phyloP scores from a whole-genome alignment of 1,284 basidiomycete genomes.

The Fomitopsis betulina region DNA sequence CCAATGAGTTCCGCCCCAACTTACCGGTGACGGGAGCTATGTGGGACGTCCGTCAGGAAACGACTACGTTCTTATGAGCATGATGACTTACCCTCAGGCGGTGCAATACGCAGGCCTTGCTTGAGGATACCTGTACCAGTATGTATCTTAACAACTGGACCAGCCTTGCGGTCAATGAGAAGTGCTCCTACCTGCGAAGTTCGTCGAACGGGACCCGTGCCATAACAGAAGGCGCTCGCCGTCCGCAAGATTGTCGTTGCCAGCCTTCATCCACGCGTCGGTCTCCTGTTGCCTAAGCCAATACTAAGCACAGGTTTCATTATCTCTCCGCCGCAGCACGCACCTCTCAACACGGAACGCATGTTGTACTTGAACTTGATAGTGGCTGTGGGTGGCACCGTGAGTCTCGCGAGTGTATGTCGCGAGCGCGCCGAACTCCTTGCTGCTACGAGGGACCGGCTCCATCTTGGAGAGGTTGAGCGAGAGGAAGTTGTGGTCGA shows the following conservation, averaged over 20 bases:
- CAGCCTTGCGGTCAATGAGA: background rate
- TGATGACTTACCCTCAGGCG: slow-evolving; percentile 48
- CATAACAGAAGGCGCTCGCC: slow-evolving; percentile 59
- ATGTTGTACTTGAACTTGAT: slow-evolving; percentile 39
- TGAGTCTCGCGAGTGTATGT: slow-evolving; percentile 53
- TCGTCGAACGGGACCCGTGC: slow-evolving; percentile 64
- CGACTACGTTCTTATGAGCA: too few species aligned
- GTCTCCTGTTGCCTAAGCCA: slow-evolving; percentile 41
- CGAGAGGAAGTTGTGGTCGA: slow-evolving; percentile 55
- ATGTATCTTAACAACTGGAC: background rate
- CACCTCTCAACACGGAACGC: slow-evolving; percentile 58
- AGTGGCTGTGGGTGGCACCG: slow-evolving; percentile 46
- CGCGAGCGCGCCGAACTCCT: slow-evolving; percentile 48
- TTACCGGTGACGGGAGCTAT: slow-evolving; percentile 46
- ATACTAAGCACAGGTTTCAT: background rate
- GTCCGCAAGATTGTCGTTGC: slow-evolving; percentile 38
- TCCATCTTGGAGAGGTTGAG: slow-evolving; percentile 51
- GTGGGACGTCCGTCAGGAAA: background rate
- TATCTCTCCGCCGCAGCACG: background rate
- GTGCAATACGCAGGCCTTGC: slow-evolving; percentile 65
- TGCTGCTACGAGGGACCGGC: slow-evolving; percentile 36
- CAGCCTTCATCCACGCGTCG: slow-evolving; percentile 46
- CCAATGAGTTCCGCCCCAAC: background rate
- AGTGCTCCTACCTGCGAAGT: slow-evolving; percentile 47
- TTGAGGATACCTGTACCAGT: slow-evolving; percentile 45